These are phyloP conservation scores for Talaromyces albobiverticillius DNA, from an alignment of 2,329 filamentous ascomycete genomes.

Conservation along the genomic window DNA sequence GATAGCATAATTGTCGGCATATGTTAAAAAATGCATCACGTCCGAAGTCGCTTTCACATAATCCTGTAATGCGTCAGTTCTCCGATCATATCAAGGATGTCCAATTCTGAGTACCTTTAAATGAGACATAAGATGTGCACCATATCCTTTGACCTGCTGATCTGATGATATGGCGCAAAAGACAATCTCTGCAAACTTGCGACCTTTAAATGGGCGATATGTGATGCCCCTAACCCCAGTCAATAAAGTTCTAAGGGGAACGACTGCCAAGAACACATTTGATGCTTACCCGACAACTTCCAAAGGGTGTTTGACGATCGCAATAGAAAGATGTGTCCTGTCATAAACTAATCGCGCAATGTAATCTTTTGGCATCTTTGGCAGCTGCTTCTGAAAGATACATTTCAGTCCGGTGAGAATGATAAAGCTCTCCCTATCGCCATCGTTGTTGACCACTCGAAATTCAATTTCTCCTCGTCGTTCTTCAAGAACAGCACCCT, in stretches of 20 bases:
- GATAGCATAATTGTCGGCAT: constrained; percentile 98
- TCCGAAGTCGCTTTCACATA: constrained; percentile 96
- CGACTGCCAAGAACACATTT: constrained; percentile 16
- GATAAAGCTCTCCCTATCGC: constrained; percentile 80
- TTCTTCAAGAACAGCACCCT: constrained; percentile 90
- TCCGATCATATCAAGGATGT: background rate
- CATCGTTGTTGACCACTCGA: constrained; percentile 96
- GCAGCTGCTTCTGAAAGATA: constrained; percentile 96
- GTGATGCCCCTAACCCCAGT: constrained; percentile 72
- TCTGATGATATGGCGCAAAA: constrained; percentile 98
- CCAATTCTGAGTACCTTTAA: constrained; percentile 60
- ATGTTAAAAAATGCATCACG: constrained; percentile 98
- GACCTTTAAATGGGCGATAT: constrained; percentile 87
- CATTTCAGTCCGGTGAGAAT: constrained; percentile 95
- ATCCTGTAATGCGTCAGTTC: constrained; percentile 47
- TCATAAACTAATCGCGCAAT: constrained; percentile 97
- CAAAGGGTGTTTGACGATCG: constrained; percentile 93
- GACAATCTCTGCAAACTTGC: constrained; percentile 95
- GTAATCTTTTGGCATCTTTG: constrained; percentile 99
- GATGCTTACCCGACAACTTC: constrained; percentile 70
- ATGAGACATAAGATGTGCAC: constrained; percentile 96
- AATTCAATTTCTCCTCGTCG: constrained; percentile 94
- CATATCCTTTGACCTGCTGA: constrained; percentile 98
- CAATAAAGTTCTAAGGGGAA: background rate
- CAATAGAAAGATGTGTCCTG: constrained; percentile 90